Base-by-base conservation (phyloP, 2,329 filamentous ascomycete genomes). In the Saccharata proteae region DNA sequence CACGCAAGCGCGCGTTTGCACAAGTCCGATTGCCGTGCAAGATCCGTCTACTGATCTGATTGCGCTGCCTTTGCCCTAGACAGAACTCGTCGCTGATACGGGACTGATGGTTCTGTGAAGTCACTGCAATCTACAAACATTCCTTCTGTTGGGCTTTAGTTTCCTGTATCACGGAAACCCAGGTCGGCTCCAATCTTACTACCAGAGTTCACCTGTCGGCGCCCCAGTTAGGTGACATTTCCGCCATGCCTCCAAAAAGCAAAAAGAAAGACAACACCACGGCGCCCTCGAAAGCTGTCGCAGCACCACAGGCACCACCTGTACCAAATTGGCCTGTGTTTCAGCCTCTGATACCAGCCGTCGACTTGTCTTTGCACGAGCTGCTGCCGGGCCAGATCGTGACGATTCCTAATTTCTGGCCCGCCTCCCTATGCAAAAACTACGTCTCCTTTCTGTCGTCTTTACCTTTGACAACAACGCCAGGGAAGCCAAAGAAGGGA, bases 381-480 rank as follows among this genome's bases (percentile, higher is more conserved):
- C 40, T 74, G 9, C 50, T 76, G n/a, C 51, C 60, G 0, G 62
- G 69, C 38, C 84, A 85, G 48, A 80, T 93, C 30, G 60, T 85
- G 29, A 69, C 82, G 4, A 65, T 90, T 35, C 67, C 72, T 2
- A 77, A 74, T 38, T 77, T 93, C 52, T 84, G 82, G 60, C 80
- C 83, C 1, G 66, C 71, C 7, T 72, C 65, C 3, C 67, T 93
- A 5, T 90, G 82, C 62, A 77, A 75, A 43, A 73, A 68, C 35
- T 92, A 88, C 51, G 70, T 84, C 29, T 65, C 71, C 1, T 90
- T 88, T 45, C 68, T 92, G 1, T 64, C 69, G 7, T 70, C 68
- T 0, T 58, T 93, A 3, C 76, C 82, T 0, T 59, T 93, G 26
- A 69, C 69, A 26, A 92, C 83, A 1, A 93, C 83, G 0, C 83